Conservation (phyloP, 306 rosid species). For the Cicer cuneatum region DNA sequence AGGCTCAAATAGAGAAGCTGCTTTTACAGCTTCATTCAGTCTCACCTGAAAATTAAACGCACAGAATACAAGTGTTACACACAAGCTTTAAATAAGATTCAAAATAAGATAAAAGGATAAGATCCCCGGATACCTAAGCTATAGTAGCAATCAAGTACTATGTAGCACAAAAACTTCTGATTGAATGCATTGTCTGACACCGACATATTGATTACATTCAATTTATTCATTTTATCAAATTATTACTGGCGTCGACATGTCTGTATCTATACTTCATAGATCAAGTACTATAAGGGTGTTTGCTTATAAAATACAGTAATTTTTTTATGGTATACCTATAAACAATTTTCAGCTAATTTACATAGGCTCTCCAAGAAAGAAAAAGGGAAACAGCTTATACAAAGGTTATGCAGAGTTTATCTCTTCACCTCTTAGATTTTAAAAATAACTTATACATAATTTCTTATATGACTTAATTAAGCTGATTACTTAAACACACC, state of each 20-base stretch:
- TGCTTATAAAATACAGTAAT: too few species aligned
- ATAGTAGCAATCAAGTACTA: not conserved
- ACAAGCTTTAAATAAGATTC: not conserved
- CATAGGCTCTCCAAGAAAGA: not conserved
- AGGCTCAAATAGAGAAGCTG: constrained; percentile 80
- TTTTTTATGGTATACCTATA: too few species aligned
- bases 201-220: too few species aligned
- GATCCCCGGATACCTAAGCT: not conserved
- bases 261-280: too few species aligned
- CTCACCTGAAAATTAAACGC: constrained; percentile 46
- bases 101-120: not conserved
- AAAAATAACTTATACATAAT: not conserved
- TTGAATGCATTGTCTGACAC: too few species aligned
- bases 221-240: too few species aligned
- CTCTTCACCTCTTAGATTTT: not conserved
- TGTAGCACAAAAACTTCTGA: too few species aligned
- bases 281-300: too few species aligned
- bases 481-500: not conserved
- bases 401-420: not conserved
- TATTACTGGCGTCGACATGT: too few species aligned
- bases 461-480: not conserved
- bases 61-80: not conserved
- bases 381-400: not conserved
- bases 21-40: constrained; percentile 74
- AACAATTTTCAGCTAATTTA: constrained; percentile 2